Evolutionary conservation across 164 flowering plant species (phyloP).

Genomic region (Platanus orientalis): DNA sequence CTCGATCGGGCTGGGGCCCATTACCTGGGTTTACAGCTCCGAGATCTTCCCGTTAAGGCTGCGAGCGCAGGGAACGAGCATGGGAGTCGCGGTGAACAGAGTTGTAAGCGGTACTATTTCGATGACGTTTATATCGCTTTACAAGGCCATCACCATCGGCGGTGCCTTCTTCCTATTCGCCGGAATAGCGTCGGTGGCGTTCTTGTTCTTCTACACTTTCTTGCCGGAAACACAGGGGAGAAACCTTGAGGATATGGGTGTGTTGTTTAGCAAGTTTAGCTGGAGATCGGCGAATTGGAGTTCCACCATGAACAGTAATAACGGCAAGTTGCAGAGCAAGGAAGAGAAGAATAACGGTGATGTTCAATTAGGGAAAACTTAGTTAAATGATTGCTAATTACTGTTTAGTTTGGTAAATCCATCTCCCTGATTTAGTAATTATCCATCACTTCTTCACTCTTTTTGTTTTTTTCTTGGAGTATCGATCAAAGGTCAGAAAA

Average conservation of each 20-base stretch:
- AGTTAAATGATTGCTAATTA: too few species aligned
- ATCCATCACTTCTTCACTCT: too few species aligned
- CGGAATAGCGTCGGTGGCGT: conserved; percentile 23
- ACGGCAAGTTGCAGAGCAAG: too few species aligned
- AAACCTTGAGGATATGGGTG: conserved; percentile 30
- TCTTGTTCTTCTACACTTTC: conserved; percentile 32
- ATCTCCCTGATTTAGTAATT: too few species aligned
- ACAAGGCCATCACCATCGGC: conserved; percentile 29
- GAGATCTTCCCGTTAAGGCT: conserved; percentile 43
- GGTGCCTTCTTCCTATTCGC: conserved; percentile 34
- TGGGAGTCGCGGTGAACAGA: conserved; percentile 31
- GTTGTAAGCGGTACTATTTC: conserved; percentile 21
- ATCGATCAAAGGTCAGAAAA: too few species aligned
- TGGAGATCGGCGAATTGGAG: too few species aligned
- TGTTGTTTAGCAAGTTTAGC: conserved; percentile 17
- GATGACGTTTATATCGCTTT: conserved; percentile 31
- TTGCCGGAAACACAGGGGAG: conserved; percentile 42
- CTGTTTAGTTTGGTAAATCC: too few species aligned
- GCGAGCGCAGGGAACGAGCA: conserved; percentile 31
- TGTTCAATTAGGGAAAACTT: too few species aligned
- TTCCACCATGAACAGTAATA: too few species aligned
- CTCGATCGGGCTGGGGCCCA: conserved; percentile 38
- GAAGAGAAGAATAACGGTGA: too few species aligned
- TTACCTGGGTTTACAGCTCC: conserved; percentile 42
- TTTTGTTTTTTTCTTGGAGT: too few species aligned